A percentile compares a stretch with the other conserved stretches of the same genome.
Evolutionary conservation across 208 protist genomes (phyloP).

Genomic region (Acanthamoeba lenticulata): DNA sequence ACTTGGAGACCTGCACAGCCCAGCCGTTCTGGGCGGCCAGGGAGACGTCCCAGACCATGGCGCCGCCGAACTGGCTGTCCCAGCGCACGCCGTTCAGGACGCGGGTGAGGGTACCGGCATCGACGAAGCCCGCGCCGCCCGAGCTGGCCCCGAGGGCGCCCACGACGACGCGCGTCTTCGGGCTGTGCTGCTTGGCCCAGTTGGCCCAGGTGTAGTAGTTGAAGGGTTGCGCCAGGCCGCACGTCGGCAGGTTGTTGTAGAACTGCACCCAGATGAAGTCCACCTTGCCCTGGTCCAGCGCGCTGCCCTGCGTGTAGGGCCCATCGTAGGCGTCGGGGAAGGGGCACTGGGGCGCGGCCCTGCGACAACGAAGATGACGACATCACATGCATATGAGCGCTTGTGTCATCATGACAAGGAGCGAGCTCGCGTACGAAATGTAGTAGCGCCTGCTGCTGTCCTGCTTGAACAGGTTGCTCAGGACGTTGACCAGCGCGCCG

Average conservation of each 20-base stretch:
- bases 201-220: constrained; percentile 39
- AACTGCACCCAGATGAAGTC: constrained; percentile 73
- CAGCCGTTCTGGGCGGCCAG: background rate
- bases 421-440: background rate
- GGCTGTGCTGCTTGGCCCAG: constrained; percentile 18
- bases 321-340: constrained; percentile 72
- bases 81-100: background rate
- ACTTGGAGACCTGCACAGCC: background rate
- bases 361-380: background rate
- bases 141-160: background rate
- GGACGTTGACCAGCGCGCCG: constrained; percentile 5
- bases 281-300: constrained; percentile 18
- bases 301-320: background rate
- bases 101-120: background rate
- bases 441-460: constrained; percentile 20
- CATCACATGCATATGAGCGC: too few species aligned
- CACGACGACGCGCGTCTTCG: constrained; percentile 31
- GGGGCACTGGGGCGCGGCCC: constrained; percentile 72
- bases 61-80: constrained; percentile 66
- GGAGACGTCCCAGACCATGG: constrained; percentile 71
- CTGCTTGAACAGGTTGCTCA: background rate
- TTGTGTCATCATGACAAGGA: too few species aligned
- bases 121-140: constrained; percentile 50
- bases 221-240: background rate
- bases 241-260: constrained; percentile 70